phyloP scores from a whole-genome alignment of 768 basidiomycete genomes.

The Boletus reticulatus region DNA sequence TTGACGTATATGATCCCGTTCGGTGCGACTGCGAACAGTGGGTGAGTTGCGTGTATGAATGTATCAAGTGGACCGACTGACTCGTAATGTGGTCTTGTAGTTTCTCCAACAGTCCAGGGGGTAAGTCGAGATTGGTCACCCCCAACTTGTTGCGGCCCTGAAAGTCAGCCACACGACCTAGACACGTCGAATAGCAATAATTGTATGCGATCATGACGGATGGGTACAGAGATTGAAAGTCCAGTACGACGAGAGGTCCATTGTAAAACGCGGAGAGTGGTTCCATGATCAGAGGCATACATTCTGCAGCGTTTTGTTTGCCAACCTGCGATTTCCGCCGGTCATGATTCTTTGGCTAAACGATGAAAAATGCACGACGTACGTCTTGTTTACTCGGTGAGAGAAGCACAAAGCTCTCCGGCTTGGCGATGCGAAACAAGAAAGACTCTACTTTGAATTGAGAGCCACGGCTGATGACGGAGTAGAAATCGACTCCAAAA shows the following conservation, averaged over 20 bases:
- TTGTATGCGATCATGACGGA: conserved; percentile 99
- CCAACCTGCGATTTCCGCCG: conserved; percentile 63
- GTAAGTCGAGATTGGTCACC: conserved; percentile 67
- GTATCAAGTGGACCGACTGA: conserved; percentile 30
- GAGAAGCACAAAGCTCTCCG: conserved; percentile 86
- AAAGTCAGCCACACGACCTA: conserved; percentile 86
- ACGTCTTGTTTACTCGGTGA: conserved; percentile 90
- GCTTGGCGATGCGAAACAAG: conserved; percentile 96
- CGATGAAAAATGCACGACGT: conserved; percentile 17
- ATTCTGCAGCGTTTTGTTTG: conserved; percentile 93
- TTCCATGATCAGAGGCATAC: conserved; percentile 94
- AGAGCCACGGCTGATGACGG: conserved; percentile 90
- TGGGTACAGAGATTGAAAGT: conserved; percentile 96
- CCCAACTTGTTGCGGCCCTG: conserved; percentile 89
- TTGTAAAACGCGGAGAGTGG: conserved; percentile 91
- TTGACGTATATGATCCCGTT: conserved; percentile 97
- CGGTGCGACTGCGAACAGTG: conserved; percentile 66
- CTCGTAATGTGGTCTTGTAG: conserved; percentile 78
- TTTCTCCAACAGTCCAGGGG: conserved; percentile 63
- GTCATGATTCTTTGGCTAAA: neutral
- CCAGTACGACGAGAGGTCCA: conserved; percentile 88
- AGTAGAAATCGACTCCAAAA: conserved; percentile 96
- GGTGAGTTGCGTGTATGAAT: neutral
- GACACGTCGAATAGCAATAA: conserved; percentile 94
- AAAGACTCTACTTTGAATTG: conserved; percentile 99